phyloP scores from a whole-genome alignment of 2,329 filamentous ascomycete species.

The Talaromyces pinophilus region DNA sequence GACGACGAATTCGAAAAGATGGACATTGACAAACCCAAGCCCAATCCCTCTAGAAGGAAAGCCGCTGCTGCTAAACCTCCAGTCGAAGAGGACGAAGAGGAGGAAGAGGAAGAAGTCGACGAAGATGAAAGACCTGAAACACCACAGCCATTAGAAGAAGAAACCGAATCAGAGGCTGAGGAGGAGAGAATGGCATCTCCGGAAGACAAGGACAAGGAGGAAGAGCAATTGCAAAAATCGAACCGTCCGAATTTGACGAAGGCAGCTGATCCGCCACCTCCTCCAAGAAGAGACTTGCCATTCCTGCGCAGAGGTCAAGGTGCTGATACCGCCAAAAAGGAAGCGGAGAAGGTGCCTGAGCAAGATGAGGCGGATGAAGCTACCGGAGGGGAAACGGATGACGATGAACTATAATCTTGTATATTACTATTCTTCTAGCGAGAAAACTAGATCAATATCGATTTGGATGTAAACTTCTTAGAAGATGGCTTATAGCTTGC shows the following conservation, averaged over 20 bases:
- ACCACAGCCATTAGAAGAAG: conserved; percentile 38
- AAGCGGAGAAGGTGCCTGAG: conserved; percentile 2
- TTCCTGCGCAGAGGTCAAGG: conserved; percentile 34
- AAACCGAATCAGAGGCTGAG: conserved; percentile 35
- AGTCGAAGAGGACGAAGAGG: conserved; percentile 14
- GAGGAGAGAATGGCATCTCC: conserved; percentile 27
- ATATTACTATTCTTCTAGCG: background rate
- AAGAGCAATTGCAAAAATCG: conserved; percentile 5
- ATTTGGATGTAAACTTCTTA: background rate
- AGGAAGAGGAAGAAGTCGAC: conserved; percentile 23
- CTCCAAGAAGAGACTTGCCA: conserved; percentile 47
- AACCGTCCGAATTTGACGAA: conserved; percentile 23
- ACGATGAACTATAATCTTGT: conserved; percentile 39
- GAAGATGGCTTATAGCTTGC: conserved; percentile 14
- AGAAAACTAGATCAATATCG: background rate
- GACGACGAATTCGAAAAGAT: conserved; percentile 42
- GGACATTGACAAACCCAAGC: conserved; percentile 34
- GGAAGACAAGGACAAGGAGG: conserved; percentile 1
- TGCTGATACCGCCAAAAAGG: conserved; percentile 14
- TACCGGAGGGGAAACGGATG: conserved; percentile 42
- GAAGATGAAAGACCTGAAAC: conserved; percentile 34
- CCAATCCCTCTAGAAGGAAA: background rate
- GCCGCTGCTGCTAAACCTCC: background rate
- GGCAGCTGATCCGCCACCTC: conserved; percentile 30
- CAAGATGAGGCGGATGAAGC: conserved; percentile 26